phyloP scores from a whole-genome alignment of 2,329 filamentous ascomycete genomes.

The Cladorrhinum sp. region DNA sequence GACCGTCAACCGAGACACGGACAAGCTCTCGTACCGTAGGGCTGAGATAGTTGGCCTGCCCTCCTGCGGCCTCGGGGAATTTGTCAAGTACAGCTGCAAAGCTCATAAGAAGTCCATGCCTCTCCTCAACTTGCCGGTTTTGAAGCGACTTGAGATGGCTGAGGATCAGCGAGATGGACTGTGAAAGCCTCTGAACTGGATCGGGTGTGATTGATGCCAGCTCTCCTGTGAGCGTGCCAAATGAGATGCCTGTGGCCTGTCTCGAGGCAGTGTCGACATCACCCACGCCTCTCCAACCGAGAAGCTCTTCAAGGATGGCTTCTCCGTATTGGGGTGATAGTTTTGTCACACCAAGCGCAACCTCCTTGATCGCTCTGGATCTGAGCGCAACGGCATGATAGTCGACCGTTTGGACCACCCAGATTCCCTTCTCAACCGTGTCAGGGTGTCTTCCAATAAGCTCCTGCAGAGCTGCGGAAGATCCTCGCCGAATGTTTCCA shows the following conservation, averaged over 20 bases:
- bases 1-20: slow-evolving; percentile 27
- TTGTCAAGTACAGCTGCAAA: slow-evolving; percentile 57
- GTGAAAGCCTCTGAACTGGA: slow-evolving; percentile 26
- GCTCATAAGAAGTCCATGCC: slow-evolving; percentile 64
- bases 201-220: slow-evolving; percentile 30
- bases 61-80: slow-evolving; percentile 34
- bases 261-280: slow-evolving; percentile 74
- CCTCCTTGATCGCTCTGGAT: slow-evolving; percentile 74
- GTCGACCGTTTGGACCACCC: slow-evolving; percentile 84
- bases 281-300: slow-evolving; percentile 85
- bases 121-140: slow-evolving; percentile 62
- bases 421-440: slow-evolving; percentile 75
- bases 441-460: slow-evolving; percentile 90
- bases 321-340: slow-evolving; percentile 67
- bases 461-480: slow-evolving; percentile 91
- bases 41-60: neutral
- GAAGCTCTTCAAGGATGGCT: slow-evolving; percentile 65
- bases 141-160: slow-evolving; percentile 46
- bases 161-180: slow-evolving; percentile 43
- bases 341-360: slow-evolving; percentile 66
- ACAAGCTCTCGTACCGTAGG: slow-evolving; percentile 19
- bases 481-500: slow-evolving; percentile 88
- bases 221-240: slow-evolving; percentile 57
- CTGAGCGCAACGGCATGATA: slow-evolving; percentile 91
- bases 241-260: slow-evolving; percentile 65